These are phyloP conservation scores for Laburnicola sp. DNA, from an alignment of 2,329 filamentous ascomycete genomes.

Conservation along the genomic window DNA sequence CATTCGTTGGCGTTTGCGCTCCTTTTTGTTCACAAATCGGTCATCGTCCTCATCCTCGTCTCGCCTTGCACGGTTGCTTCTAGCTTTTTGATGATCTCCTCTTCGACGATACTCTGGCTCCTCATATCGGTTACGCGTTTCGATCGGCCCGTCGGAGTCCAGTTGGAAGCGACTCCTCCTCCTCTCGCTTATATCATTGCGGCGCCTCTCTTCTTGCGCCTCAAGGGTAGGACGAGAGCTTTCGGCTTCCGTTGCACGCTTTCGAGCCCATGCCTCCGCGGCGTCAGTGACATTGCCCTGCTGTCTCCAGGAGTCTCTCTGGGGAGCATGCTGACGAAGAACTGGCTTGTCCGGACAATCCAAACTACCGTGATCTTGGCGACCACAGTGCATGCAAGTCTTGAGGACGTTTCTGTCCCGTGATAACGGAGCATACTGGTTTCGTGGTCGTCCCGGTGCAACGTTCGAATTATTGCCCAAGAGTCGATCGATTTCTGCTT, in stretches of 20 bases:
- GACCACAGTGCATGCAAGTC: constrained; percentile 39
- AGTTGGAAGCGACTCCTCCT: constrained; percentile 32
- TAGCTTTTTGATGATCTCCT: constrained; percentile 16
- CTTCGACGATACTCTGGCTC: constrained; percentile 33
- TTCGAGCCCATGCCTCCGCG: constrained; percentile 33
- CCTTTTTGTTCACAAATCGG: constrained; percentile 24
- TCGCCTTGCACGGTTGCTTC: constrained; percentile 24
- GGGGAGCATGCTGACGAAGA: constrained; percentile 21
- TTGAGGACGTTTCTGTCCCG: constrained; percentile 25
- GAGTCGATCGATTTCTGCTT: constrained; percentile 33
- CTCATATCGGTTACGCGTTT: constrained; percentile 34
- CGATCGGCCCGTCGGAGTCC: constrained; percentile 20
- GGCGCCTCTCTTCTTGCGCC: constrained; percentile 21
- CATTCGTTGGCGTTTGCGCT: constrained; percentile 38
- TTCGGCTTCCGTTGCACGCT: constrained; percentile 17
- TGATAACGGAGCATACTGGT: constrained; percentile 29
- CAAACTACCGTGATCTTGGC: constrained; percentile 26
- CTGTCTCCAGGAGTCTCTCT: constrained; percentile 1
- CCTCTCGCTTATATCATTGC: constrained; percentile 24
- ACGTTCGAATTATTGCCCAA: constrained; percentile 20
- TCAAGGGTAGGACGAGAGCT: constrained; percentile 15
- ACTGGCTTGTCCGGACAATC: constrained; percentile 32
- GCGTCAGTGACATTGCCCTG: constrained; percentile 27
- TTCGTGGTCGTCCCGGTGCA: constrained; percentile 6
- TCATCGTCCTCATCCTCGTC: constrained; percentile 30